Conservation (phyloP, 768 basidiomycete species). For the Cubamyces sp. region DNA sequence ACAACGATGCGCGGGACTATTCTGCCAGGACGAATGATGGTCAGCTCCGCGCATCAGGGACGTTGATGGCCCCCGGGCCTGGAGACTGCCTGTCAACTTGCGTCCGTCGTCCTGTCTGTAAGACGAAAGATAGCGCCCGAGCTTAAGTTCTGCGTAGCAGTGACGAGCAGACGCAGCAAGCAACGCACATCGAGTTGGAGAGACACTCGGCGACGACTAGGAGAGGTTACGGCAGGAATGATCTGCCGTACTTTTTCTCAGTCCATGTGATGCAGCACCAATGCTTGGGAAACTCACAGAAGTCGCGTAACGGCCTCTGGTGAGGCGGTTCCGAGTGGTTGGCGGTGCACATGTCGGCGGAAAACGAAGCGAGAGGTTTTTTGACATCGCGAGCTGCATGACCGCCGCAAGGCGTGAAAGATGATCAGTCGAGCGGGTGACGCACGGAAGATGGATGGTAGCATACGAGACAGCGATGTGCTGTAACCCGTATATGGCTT, state of each 20-base stretch:
- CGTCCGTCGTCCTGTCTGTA: not conserved
- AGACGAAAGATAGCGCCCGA: not conserved
- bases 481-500: not conserved
- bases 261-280: slow-evolving; percentile 1
- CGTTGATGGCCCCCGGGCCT: not conserved
- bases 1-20: slow-evolving; percentile 4
- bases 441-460: not conserved
- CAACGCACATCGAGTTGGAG: no score
- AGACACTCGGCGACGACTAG: no score
- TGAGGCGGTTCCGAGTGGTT: not conserved
- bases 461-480: not conserved
- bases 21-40: slow-evolving; percentile 2
- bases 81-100: slow-evolving; percentile 2
- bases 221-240: no score
- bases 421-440: not conserved
- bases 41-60: slow-evolving; percentile 13
- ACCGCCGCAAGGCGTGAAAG: not conserved
- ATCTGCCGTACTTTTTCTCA: not conserved
- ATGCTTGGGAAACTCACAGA: slow-evolving; percentile 1
- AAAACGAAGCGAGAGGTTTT: slow-evolving; percentile 7
- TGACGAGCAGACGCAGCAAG: no score
- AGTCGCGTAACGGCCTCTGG: not conserved
- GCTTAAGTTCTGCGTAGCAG: no score
- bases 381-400: not conserved
- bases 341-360: not conserved